These are phyloP conservation scores for Ocimum tenuiflorum DNA, from an alignment of 257 asterid species.

Conservation along the genomic window DNA sequence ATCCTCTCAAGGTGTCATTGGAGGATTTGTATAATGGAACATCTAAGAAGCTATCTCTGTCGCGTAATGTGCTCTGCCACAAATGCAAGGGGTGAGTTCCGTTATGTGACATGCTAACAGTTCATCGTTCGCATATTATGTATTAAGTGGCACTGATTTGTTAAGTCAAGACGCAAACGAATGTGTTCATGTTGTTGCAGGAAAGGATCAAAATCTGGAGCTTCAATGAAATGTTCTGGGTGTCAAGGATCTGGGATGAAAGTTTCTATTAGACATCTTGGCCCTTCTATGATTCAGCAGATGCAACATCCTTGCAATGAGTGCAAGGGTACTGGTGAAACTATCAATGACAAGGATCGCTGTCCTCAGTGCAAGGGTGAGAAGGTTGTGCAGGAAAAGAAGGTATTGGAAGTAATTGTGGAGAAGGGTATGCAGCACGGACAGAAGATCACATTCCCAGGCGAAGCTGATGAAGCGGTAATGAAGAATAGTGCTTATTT, in stretches of 20 bases:
- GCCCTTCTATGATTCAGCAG: slow-evolving; percentile 95
- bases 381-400: slow-evolving; percentile 79
- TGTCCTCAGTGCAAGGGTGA: slow-evolving; percentile 85
- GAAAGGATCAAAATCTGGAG: slow-evolving; percentile 94
- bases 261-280: slow-evolving; percentile 75
- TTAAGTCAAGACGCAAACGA: background rate
- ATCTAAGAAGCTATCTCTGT: slow-evolving; percentile 77
- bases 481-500: background rate
- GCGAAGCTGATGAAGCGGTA: slow-evolving; percentile 97
- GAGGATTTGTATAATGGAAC: slow-evolving; percentile 84
- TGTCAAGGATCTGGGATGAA: slow-evolving; percentile 95
- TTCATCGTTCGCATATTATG: slow-evolving; percentile 4
- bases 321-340: slow-evolving; percentile 92
- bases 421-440: slow-evolving; percentile 98
- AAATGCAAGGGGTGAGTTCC: slow-evolving; percentile 81
- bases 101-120: background rate
- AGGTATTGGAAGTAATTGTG: slow-evolving; percentile 79
- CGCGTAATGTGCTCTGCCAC: slow-evolving; percentile 71
- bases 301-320: slow-evolving; percentile 94
- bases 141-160: slow-evolving; percentile 32
- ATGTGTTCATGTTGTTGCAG: slow-evolving; percentile 28
- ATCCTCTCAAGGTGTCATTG: slow-evolving; percentile 83
- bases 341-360: slow-evolving; percentile 68
- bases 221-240: slow-evolving; percentile 74
- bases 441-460: slow-evolving; percentile 83